These are phyloP conservation scores for Lagenidium sp. DNA, from an alignment of 352 stramenopile genomes.

Conservation along the genomic window DNA sequence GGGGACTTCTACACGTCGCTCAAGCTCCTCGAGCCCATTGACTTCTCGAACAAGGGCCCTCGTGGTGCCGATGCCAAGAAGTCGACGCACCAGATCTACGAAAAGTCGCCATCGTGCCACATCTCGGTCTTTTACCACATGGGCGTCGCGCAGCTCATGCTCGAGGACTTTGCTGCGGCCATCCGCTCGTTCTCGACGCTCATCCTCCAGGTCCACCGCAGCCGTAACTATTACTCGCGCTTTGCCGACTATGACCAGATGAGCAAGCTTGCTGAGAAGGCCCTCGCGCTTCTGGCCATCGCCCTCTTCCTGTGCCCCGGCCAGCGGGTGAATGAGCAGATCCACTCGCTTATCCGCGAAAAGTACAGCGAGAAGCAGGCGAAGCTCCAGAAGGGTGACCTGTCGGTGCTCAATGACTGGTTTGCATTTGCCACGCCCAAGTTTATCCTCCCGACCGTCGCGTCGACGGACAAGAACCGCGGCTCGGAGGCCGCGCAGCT, in stretches of 20 bases:
- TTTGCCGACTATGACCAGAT: slow-evolving; percentile 93
- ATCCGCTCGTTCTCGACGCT: slow-evolving; percentile 86
- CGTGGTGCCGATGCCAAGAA: slow-evolving; percentile 27
- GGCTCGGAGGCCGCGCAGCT: slow-evolving; percentile 56
- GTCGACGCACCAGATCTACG: slow-evolving; percentile 75
- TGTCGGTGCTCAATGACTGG: slow-evolving; percentile 78
- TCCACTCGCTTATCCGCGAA: slow-evolving; percentile 86
- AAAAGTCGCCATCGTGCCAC: slow-evolving; percentile 88
- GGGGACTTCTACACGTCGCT: slow-evolving; percentile 95
- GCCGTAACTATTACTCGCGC: slow-evolving; percentile 86
- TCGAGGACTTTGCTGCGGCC: slow-evolving; percentile 93
- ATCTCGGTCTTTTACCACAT: slow-evolving; percentile 97
- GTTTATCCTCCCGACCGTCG: slow-evolving; percentile 88
- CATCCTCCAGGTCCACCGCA: slow-evolving; percentile 85
- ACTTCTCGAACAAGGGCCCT: slow-evolving; percentile 82
- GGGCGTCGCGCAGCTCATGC: slow-evolving; percentile 96
- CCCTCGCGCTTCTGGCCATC: slow-evolving; percentile 90
- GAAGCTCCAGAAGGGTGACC: slow-evolving; percentile 78
- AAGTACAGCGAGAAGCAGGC: slow-evolving; percentile 91
- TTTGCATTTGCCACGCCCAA: slow-evolving; percentile 93
- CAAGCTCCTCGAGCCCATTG: slow-evolving; percentile 85
- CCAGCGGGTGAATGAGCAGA: slow-evolving; percentile 79
- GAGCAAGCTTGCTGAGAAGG: slow-evolving; percentile 93
- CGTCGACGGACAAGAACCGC: slow-evolving; percentile 47
- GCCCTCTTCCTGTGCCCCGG: slow-evolving; percentile 84